Evolutionary conservation across 177 flowering plant species (phyloP).

Genomic region (Telopea speciosissima): DNA sequence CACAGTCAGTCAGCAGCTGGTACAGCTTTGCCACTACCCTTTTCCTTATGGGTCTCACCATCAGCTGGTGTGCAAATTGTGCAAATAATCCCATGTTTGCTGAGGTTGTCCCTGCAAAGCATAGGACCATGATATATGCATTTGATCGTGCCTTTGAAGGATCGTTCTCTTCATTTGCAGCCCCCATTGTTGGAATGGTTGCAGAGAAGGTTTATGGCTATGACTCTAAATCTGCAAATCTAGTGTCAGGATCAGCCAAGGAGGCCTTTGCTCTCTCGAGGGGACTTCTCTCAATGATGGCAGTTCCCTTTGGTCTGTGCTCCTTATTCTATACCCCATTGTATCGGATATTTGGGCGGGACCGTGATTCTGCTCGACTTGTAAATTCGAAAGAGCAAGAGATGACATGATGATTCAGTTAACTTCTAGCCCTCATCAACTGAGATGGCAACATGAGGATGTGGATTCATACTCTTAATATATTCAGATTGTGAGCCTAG

Average conservation of each 20-base stretch:
- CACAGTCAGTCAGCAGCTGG: slow-evolving; percentile 56
- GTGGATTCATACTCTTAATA: background rate
- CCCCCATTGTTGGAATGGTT: slow-evolving; percentile 83
- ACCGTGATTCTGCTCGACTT: slow-evolving; percentile 58
- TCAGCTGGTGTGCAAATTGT: slow-evolving; percentile 84
- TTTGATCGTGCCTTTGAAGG: slow-evolving; percentile 94
- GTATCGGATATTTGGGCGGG: slow-evolving; percentile 46
- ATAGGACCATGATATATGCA: slow-evolving; percentile 94
- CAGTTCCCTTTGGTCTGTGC: slow-evolving; percentile 74
- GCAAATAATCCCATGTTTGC: slow-evolving; percentile 90
- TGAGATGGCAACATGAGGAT: background rate
- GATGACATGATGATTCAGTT: slow-evolving; percentile 23
- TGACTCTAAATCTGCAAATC: slow-evolving; percentile 55
- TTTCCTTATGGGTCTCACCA: slow-evolving; percentile 76
- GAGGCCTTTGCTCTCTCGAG: slow-evolving; percentile 80
- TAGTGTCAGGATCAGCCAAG: slow-evolving; percentile 42
- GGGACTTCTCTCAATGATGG: slow-evolving; percentile 87
- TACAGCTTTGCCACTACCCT: slow-evolving; percentile 52
- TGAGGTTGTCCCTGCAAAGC: slow-evolving; percentile 81
- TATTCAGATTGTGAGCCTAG: background rate
- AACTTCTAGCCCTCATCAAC: background rate
- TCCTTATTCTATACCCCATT: slow-evolving; percentile 75
- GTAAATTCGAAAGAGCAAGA: slow-evolving; percentile 54
- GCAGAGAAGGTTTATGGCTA: slow-evolving; percentile 83
- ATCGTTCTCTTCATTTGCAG: slow-evolving; percentile 86